Evolutionary conservation across 768 basidiomycete genomes (phyloP).

Genomic region (Gymnopilus junonius): DNA sequence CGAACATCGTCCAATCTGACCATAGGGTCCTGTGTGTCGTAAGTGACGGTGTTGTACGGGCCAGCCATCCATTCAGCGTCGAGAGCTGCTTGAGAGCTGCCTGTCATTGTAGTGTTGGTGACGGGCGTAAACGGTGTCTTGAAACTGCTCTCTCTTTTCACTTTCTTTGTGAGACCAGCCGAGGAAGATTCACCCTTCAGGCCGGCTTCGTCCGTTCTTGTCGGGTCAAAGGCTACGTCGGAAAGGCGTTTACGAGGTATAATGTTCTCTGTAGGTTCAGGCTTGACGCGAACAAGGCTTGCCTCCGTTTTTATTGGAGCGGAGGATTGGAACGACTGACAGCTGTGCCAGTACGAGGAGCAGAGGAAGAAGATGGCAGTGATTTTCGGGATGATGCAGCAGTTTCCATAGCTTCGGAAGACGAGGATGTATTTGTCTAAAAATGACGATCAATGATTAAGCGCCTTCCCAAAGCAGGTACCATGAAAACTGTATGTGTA

Average conservation of each 20-base stretch:
- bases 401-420: background rate
- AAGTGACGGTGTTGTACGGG: background rate
- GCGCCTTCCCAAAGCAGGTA: conserved; percentile 8
- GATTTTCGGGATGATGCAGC: conserved; percentile 1
- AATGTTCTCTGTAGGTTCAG: conserved; percentile 31
- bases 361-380: background rate
- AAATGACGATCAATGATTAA: conserved; percentile 8
- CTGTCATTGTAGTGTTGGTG: conserved; percentile 15
- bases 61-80: background rate
- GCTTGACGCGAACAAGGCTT: conserved; percentile 25
- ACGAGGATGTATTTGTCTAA: background rate
- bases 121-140: conserved; percentile 27
- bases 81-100: background rate
- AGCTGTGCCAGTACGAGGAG: background rate
- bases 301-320: background rate
- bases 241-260: conserved; percentile 43
- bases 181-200: background rate
- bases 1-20: conserved; percentile 10
- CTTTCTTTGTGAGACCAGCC: conserved; percentile 25
- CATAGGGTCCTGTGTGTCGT: conserved; percentile 13
- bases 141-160: conserved; percentile 29
- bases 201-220: background rate
- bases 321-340: background rate
- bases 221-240: conserved; percentile 26
- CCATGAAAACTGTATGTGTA: background rate